Evolutionary conservation across 2,329 filamentous ascomycete genomes (phyloP).

Genomic region (Paecilomyces fulvus): DNA sequence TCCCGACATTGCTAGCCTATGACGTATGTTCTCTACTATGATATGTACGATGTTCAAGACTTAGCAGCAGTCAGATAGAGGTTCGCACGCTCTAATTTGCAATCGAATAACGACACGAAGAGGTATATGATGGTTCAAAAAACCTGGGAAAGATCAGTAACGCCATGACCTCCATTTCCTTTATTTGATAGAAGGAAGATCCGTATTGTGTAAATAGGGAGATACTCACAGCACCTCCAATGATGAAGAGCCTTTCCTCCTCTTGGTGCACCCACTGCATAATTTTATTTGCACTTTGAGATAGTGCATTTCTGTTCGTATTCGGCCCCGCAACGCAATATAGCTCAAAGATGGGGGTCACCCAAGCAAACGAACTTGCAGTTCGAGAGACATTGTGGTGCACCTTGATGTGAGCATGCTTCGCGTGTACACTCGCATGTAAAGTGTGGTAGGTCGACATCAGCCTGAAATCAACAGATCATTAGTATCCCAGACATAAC

Average conservation of each 20-base stretch:
- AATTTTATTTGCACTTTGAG: conserved; percentile 79
- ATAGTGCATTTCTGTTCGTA: conserved; percentile 55
- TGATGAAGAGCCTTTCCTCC: conserved; percentile 91
- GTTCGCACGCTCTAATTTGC: too few species aligned
- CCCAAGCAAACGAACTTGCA: conserved; percentile 77
- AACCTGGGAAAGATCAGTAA: neutral
- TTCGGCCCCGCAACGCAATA: conserved; percentile 85
- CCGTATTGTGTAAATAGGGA: neutral
- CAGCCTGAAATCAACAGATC: conserved; percentile 39
- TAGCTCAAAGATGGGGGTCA: conserved; percentile 83
- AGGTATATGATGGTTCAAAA: neutral
- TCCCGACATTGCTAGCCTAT: too few species aligned
- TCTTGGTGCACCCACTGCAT: conserved; percentile 87
- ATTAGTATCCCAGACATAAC: neutral
- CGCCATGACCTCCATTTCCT: neutral
- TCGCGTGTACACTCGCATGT: conserved; percentile 76
- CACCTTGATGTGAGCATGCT: conserved; percentile 76
- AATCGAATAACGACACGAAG: too few species aligned
- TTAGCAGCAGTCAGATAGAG: too few species aligned
- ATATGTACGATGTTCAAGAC: too few species aligned
- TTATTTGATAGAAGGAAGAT: neutral
- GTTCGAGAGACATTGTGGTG: conserved; percentile 70
- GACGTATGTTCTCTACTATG: too few species aligned
- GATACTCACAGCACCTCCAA: conserved; percentile 74
- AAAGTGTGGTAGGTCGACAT: conserved; percentile 79